These are phyloP conservation scores for Camillea tinctor DNA, from an alignment of 2,329 filamentous ascomycete species.

Conservation along the genomic window DNA sequence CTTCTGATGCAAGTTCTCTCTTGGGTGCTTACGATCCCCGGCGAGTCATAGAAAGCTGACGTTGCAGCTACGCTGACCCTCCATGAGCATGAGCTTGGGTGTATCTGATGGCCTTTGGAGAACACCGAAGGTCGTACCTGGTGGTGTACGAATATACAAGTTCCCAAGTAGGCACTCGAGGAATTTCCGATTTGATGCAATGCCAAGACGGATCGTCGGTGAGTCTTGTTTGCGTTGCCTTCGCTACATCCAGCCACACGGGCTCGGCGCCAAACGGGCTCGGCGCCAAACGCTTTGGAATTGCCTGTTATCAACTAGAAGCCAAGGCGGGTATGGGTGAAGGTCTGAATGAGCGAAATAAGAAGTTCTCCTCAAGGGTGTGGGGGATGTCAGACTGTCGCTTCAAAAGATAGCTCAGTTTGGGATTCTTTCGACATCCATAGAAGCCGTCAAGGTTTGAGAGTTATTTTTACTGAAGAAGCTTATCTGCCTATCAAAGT, in stretches of 20 bases:
- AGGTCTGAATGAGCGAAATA: neutral
- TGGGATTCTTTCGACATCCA: neutral
- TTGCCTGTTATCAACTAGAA: neutral
- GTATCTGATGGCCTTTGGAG: conserved; percentile 12
- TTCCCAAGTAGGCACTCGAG: neutral
- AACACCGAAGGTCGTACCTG: neutral
- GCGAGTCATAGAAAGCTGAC: neutral
- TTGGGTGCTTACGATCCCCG: conserved; percentile 5
- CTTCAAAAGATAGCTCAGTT: neutral
- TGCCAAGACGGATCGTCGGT: conserved; percentile 25
- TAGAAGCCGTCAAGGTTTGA: neutral
- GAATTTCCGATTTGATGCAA: neutral
- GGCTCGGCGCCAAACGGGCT: conserved; percentile 22
- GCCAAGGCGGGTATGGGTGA: neutral
- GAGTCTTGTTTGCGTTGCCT: conserved; percentile 13
- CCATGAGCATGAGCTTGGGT: conserved; percentile 12
- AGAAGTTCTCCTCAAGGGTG: neutral
- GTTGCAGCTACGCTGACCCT: conserved; percentile 12
- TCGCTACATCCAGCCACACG: neutral
- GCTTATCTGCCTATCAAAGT: neutral
- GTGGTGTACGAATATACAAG: neutral
- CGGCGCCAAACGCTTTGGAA: conserved; percentile 15
- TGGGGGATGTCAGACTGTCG: neutral
- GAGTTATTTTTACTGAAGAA: neutral
- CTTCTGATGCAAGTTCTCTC: conserved; percentile 1